Evolutionary conservation across 192 early-diverging fungal genomes (phyloP).

Genomic region (Backusella liffmaniae): DNA sequence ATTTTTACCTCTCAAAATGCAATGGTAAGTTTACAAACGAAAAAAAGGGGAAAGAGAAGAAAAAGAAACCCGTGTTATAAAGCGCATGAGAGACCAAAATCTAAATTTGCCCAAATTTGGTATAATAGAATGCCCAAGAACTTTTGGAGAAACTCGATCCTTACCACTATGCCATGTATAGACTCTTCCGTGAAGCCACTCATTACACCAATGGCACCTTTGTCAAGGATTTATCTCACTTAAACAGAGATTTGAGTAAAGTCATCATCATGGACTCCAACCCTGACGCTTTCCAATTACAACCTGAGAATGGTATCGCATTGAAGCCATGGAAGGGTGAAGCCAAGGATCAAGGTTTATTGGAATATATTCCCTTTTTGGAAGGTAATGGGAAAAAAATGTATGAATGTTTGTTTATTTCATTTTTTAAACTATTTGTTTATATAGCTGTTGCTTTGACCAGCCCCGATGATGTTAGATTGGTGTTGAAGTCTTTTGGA

Average conservation of each 20-base stretch:
- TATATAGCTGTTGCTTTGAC: conserved; percentile 60
- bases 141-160: conserved; percentile 91
- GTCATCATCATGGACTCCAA: conserved; percentile 93
- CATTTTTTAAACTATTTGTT: background rate
- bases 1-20: conserved; percentile 89
- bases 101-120: conserved; percentile 11
- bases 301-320: conserved; percentile 89
- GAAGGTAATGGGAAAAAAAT: conserved; percentile 58
- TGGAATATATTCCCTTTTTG: conserved; percentile 86
- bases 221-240: conserved; percentile 85
- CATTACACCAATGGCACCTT: conserved; percentile 80
- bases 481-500: conserved; percentile 66
- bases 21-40: conserved; percentile 55
- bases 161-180: conserved; percentile 80
- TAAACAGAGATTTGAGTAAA: conserved; percentile 94
- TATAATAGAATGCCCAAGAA: conserved; percentile 70
- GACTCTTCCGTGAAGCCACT: conserved; percentile 91
- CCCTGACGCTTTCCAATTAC: conserved; percentile 77
- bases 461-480: conserved; percentile 73
- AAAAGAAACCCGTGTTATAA: background rate
- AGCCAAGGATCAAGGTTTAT: conserved; percentile 75
- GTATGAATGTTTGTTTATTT: conserved; percentile 18
- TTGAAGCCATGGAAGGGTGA: conserved; percentile 88
- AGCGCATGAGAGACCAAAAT: background rate
- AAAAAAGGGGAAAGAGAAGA: background rate